phyloP scores from a whole-genome alignment of 1,284 basidiomycete species.

The Cutaneotrichosporon mucoides region DNA sequence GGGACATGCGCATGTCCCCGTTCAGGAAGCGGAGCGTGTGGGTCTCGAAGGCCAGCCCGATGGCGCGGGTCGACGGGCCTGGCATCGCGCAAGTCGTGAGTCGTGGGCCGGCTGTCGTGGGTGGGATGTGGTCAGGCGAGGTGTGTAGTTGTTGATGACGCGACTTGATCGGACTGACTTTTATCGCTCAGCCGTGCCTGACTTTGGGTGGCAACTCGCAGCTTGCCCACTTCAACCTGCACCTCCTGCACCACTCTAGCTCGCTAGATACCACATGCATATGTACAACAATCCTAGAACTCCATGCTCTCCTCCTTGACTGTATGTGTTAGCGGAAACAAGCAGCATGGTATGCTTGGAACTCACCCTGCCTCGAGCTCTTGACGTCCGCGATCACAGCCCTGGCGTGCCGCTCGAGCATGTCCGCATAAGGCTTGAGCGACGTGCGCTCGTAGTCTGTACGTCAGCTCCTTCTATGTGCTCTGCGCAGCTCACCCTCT shows the following conservation, averaged over 20 bases:
- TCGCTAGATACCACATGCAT: not conserved
- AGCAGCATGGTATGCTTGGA: not conserved
- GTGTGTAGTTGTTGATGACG: too few relatives aligned
- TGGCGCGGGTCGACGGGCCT: slow-evolving; percentile 52
- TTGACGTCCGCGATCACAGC: slow-evolving; percentile 49
- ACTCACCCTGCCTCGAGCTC: not conserved
- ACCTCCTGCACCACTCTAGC: too few relatives aligned
- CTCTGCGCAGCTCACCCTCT: slow-evolving; percentile 42
- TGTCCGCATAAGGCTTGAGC: slow-evolving; percentile 81
- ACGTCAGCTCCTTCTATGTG: not conserved
- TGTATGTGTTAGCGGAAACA: slow-evolving; percentile 1
- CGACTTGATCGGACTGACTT: too few relatives aligned
- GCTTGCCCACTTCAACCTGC: too few relatives aligned
- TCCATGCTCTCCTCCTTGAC: slow-evolving; percentile 34
- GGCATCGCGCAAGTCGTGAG: not conserved
- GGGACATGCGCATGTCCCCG: slow-evolving; percentile 68
- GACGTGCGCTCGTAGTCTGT: slow-evolving; percentile 54
- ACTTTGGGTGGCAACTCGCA: too few relatives aligned
- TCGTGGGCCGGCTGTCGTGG: too few relatives aligned
- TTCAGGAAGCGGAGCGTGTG: slow-evolving; percentile 62
- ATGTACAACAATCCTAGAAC: slow-evolving; percentile 22
- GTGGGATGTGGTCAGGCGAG: too few relatives aligned
- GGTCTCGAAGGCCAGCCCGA: slow-evolving; percentile 71
- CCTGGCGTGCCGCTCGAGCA: slow-evolving; percentile 71
- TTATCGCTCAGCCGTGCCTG: too few relatives aligned